phyloP scores from a whole-genome alignment of 208 protist genomes.

The Acanthamoeba castellanii region DNA sequence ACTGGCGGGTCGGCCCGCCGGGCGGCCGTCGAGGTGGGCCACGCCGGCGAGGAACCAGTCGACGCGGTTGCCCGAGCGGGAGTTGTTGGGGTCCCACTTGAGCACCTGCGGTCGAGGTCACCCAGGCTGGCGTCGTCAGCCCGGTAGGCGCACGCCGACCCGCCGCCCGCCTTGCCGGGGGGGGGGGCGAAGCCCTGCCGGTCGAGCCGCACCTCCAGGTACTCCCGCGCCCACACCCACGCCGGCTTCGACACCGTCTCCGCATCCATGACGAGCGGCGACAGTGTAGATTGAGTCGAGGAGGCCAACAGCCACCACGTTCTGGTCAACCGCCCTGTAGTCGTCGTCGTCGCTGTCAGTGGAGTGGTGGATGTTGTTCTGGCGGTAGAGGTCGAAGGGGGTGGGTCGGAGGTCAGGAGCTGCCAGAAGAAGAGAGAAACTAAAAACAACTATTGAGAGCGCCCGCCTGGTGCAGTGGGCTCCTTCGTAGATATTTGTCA shows the following conservation, averaged over 20 bases:
- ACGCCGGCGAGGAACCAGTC: constrained; percentile 37
- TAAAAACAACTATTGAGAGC: no score
- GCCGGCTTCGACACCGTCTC: background rate
- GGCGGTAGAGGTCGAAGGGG: background rate
- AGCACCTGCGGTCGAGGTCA: constrained; percentile 30
- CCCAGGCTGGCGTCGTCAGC: constrained; percentile 53
- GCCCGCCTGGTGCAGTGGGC: no score
- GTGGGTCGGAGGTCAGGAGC: background rate
- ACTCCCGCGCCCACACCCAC: background rate
- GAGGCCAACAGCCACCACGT: no score
- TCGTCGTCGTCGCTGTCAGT: no score
- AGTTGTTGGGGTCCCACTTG: constrained; percentile 67
- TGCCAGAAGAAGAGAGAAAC: background rate
- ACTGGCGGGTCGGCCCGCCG: background rate
- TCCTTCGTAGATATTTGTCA: no score
- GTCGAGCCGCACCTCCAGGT: background rate
- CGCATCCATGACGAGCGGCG: background rate
- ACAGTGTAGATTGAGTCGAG: background rate
- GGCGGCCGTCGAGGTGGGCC: constrained; percentile 4
- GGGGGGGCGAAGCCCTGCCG: no score
- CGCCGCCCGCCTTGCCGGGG: no score
- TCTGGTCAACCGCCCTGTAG: no score
- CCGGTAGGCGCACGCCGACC: background rate
- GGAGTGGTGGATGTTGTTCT: no score
- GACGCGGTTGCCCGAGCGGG: constrained; percentile 18